Percentiles rank a stretch among this genome's conserved stretches.
Conservation (phyloP, 768 basidiomycete species). For the Lentinula lateritia region DNA sequence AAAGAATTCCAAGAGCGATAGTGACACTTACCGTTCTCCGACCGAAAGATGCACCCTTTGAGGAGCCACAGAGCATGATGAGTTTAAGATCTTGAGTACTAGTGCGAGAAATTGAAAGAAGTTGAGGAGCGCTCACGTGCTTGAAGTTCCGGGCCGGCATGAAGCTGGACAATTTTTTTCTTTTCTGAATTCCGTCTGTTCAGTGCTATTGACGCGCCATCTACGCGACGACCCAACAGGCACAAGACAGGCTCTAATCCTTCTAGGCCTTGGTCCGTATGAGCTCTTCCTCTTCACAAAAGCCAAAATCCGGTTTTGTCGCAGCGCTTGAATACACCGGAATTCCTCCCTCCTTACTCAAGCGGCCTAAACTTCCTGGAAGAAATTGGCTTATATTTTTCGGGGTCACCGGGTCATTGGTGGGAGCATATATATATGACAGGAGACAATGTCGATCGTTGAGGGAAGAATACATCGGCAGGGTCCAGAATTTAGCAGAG, state of each 20-base stretch:
- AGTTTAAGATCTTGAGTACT: neutral
- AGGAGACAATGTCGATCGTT: conserved; percentile 74
- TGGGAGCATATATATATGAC: conserved; percentile 83
- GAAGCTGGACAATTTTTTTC: neutral
- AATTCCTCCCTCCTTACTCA: conserved; percentile 73
- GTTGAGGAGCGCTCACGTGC: neutral
- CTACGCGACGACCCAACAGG: too few species aligned
- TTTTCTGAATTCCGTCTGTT: too few species aligned
- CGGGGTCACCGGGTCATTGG: conserved; percentile 60
- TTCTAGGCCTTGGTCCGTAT: neutral
- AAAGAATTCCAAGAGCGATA: neutral
- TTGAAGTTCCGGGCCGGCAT: neutral
- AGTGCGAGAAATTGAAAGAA: neutral
- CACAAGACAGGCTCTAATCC: neutral
- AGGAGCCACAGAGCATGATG: conserved; percentile 9
- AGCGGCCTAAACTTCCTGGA: conserved; percentile 81
- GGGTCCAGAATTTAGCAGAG: conserved; percentile 74
- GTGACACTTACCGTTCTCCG: conserved; percentile 9
- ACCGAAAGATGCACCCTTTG: conserved; percentile 11
- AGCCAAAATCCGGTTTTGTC: conserved; percentile 44
- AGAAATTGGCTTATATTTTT: conserved; percentile 95
- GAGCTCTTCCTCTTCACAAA: neutral
- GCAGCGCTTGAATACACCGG: conserved; percentile 65
- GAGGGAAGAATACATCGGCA: conserved; percentile 70
- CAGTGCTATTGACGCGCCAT: neutral